phyloP scores from a whole-genome alignment of 78 protist genomes.

The Dictyostelium capitatum region DNA sequence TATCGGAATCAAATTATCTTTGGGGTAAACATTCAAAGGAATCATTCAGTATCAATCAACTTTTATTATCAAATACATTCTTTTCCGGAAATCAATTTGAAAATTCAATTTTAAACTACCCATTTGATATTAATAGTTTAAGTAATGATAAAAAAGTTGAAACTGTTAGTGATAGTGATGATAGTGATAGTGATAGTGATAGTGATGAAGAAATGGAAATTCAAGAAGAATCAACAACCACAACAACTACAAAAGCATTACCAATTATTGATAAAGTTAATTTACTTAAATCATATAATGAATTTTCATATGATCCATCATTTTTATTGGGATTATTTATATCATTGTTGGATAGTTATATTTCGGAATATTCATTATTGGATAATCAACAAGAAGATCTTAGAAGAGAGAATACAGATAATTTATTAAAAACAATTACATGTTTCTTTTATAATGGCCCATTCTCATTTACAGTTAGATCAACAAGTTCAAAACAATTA shows the following conservation, averaged over 20 bases:
- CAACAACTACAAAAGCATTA: background rate
- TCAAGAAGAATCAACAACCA: background rate
- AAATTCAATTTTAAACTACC: conserved; percentile 10
- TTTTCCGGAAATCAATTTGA: conserved; percentile 28
- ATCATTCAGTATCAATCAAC: background rate
- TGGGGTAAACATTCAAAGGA: conserved; percentile 44
- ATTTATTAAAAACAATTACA: background rate
- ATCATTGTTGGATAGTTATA: conserved; percentile 8
- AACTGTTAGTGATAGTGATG: background rate
- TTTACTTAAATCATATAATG: background rate
- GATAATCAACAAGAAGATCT: conserved; percentile 25
- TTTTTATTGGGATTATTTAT: conserved; percentile 39
- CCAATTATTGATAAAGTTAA: background rate
- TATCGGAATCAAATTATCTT: conserved; percentile 24
- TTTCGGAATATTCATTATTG: conserved; percentile 2
- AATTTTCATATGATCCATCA: conserved; percentile 61
- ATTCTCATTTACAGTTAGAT: conserved; percentile 21
- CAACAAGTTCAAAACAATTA: conserved; percentile 9
- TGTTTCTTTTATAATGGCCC: conserved; percentile 73
- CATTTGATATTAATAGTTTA: background rate
- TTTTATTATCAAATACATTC: conserved; percentile 32
- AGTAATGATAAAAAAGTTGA: background rate
- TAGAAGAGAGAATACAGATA: conserved; percentile 7
- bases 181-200: background rate
- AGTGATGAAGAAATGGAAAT: no score